These are phyloP conservation scores for Prunus mongolica DNA, from an alignment of 306 rosid species.

Conservation along the genomic window DNA sequence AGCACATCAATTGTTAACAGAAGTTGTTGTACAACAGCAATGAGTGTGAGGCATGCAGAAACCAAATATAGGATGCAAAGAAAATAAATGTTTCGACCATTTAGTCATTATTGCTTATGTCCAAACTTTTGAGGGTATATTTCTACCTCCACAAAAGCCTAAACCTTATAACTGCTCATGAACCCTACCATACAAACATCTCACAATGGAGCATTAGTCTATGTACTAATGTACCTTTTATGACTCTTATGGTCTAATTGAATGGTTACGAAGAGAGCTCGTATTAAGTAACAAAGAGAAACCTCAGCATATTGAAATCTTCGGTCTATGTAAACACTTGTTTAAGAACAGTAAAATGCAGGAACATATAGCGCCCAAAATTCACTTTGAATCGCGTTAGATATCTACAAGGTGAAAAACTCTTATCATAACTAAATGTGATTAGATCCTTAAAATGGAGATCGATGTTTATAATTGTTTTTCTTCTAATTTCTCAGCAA, in stretches of 20 bases:
- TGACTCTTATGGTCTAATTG: neutral
- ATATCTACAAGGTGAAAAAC: neutral
- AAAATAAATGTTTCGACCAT: neutral
- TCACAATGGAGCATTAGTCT: neutral
- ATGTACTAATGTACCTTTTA: neutral
- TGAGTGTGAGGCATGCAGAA: neutral
- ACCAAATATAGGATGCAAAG: neutral
- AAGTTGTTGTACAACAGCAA: slow-evolving; percentile 3
- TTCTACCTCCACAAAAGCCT: neutral
- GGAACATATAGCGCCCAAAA: neutral
- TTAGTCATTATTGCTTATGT: neutral
- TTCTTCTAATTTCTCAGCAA: neutral
- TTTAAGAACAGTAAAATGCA: neutral
- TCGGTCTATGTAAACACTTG: neutral
- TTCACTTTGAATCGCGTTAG: no score
- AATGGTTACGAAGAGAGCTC: neutral
- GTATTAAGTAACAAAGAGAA: neutral
- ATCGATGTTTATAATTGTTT: neutral
- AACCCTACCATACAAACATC: neutral
- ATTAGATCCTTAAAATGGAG: neutral
- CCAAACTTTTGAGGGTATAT: neutral
- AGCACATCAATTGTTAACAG: slow-evolving; percentile 8
- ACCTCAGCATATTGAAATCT: neutral
- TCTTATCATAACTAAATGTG: neutral
- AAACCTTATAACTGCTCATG: neutral